These are phyloP conservation scores for Backusella tarrabulga DNA, from an alignment of 192 early-diverging fungal genomes.

Conservation along the genomic window DNA sequence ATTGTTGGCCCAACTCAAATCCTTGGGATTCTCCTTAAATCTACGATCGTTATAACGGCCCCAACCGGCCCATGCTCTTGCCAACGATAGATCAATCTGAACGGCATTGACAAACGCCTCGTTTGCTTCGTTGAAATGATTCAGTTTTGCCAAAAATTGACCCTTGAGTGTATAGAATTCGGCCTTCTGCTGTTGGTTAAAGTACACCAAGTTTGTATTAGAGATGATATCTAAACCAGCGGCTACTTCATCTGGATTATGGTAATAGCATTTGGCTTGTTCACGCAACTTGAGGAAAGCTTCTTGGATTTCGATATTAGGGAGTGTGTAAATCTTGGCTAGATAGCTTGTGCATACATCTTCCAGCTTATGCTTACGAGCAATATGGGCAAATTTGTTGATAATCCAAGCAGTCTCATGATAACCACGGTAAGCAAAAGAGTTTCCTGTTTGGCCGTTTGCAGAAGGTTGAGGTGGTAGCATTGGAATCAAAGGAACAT, in stretches of 20 bases:
- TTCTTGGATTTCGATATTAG: slow-evolving; percentile 99
- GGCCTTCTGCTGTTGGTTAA: slow-evolving; percentile 87
- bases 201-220: slow-evolving; percentile 98
- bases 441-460: slow-evolving; percentile 63
- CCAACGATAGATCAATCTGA: slow-evolving; percentile 83
- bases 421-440: slow-evolving; percentile 95
- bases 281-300: slow-evolving; percentile 95
- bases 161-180: slow-evolving; percentile 98
- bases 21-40: slow-evolving; percentile 81
- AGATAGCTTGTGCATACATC: slow-evolving; percentile 92
- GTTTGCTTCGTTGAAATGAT: slow-evolving; percentile 83
- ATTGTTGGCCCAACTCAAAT: slow-evolving; percentile 79
- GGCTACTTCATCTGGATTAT: slow-evolving; percentile 82
- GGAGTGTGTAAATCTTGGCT: slow-evolving; percentile 97
- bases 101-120: slow-evolving; percentile 88
- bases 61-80: slow-evolving; percentile 97
- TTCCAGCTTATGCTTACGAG: slow-evolving; percentile 90
- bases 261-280: slow-evolving; percentile 98
- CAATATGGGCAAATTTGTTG: slow-evolving; percentile 97
- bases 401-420: slow-evolving; percentile 99
- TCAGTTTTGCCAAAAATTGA: slow-evolving; percentile 88
- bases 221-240: slow-evolving; percentile 97
- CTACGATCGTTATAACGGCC: slow-evolving; percentile 93
- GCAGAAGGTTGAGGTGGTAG: slow-evolving; percentile 40
- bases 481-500: slow-evolving; percentile 76